A percentile compares a stretch with the other conserved stretches of the same genome.
Conservation (phyloP, 2,329 filamentous ascomycete species). For the Colletotrichum endophyticum region DNA sequence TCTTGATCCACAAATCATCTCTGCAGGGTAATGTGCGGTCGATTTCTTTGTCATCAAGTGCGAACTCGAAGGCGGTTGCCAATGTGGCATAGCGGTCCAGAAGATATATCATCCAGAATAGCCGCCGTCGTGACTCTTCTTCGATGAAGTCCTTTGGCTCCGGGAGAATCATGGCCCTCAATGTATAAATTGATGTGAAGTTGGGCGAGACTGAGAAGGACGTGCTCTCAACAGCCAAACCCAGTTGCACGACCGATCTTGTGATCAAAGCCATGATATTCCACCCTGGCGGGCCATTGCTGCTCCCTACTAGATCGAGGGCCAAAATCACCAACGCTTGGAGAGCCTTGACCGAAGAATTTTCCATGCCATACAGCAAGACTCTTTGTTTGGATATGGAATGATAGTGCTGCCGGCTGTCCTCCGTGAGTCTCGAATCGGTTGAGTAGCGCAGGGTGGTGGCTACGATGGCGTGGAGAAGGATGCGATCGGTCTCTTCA, state of each 20-base stretch:
- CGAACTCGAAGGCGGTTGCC: slow-evolving; percentile 90
- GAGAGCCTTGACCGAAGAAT: slow-evolving; percentile 85
- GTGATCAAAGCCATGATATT: slow-evolving; percentile 90
- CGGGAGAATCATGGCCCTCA: slow-evolving; percentile 83
- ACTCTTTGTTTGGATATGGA: slow-evolving; percentile 85
- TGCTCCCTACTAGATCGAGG: slow-evolving; percentile 82
- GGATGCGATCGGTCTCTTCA: slow-evolving; percentile 80
- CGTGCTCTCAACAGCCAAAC: slow-evolving; percentile 81
- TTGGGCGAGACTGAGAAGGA: slow-evolving; percentile 79
- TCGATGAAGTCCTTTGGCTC: slow-evolving; percentile 87
- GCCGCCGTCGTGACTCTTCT: slow-evolving; percentile 80
- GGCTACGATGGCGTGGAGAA: slow-evolving; percentile 88
- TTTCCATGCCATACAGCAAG: slow-evolving; percentile 84
- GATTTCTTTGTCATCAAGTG: slow-evolving; percentile 86
- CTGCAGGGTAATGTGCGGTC: slow-evolving; percentile 86
- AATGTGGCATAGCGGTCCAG: slow-evolving; percentile 90
- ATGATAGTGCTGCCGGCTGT: slow-evolving; percentile 77
- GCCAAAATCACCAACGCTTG: slow-evolving; percentile 89
- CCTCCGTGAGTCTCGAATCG: slow-evolving; percentile 75
- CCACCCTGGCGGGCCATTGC: slow-evolving; percentile 91
- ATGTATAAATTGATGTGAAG: slow-evolving; percentile 86
- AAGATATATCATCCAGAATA: slow-evolving; percentile 96
- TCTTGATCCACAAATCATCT: slow-evolving; percentile 84
- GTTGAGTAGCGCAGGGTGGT: slow-evolving; percentile 85
- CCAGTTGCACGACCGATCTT: slow-evolving; percentile 85